phyloP scores from a whole-genome alignment of 495 filamentous ascomycete species.

The Neurospora sp. region DNA sequence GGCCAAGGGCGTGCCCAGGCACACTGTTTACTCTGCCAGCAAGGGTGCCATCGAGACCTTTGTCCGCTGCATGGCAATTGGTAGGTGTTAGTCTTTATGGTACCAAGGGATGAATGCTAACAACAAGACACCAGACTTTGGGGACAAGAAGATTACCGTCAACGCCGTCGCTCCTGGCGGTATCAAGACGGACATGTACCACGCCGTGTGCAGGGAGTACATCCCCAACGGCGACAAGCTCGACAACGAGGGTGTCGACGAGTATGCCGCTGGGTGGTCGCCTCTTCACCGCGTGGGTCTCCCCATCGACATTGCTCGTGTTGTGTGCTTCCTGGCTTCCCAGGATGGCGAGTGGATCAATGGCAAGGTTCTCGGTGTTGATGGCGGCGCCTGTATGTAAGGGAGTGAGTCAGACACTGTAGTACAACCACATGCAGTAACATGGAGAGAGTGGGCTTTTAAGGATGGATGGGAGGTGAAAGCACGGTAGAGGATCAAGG shows the following conservation, averaged over 20 bases:
- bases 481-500: neutral
- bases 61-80: slow-evolving; percentile 26
- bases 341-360: slow-evolving; percentile 61
- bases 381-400: slow-evolving; percentile 40
- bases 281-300: slow-evolving; percentile 52
- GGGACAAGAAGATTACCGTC: slow-evolving; percentile 46
- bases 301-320: slow-evolving; percentile 54
- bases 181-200: slow-evolving; percentile 64
- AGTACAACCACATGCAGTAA: neutral
- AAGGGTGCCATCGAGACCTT: slow-evolving; percentile 30
- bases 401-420: slow-evolving; percentile 1
- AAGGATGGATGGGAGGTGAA: neutral
- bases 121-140: slow-evolving; percentile 21
- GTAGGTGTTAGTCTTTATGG: slow-evolving; percentile 4
- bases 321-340: slow-evolving; percentile 54
- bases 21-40: slow-evolving; percentile 44
- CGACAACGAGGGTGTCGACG: slow-evolving; percentile 25
- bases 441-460: neutral
- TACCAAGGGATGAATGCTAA: neutral
- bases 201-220: slow-evolving; percentile 54
- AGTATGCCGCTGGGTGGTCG: slow-evolving; percentile 46
- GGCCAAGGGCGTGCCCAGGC: slow-evolving; percentile 52
- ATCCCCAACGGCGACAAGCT: slow-evolving; percentile 47
- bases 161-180: slow-evolving; percentile 58
- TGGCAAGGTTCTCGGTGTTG: slow-evolving; percentile 44